Base-by-base conservation (phyloP, 805 yeast genomes). In the Barnettozyma californica region DNA sequence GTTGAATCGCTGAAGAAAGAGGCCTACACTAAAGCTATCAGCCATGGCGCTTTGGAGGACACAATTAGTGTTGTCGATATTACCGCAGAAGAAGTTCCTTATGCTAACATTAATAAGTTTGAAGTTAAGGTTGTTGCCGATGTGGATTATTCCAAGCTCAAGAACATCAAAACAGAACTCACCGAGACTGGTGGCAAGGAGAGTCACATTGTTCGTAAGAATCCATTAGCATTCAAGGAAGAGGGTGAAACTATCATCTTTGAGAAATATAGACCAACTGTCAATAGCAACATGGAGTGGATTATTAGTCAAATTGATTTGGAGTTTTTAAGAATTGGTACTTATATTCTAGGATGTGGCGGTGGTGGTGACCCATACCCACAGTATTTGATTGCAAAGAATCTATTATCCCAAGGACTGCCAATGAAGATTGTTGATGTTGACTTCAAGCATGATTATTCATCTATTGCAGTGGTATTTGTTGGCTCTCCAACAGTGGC, bases 331-430 rank as follows among this genome's bases (percentile, higher is more conserved):
- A 56, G 68, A 31, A 66, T 71, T 44, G 80, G 79, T n/a, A 59
- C 70, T 23, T 75, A 74, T 53, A 71, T 75, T 46, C 64, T 75
- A 5, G 80, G 79, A 8, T 70, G 75, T 58, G 80, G 79, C 3
- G 80, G 80, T 13, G 80, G 80, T 27, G 79, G 80, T 36, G 67
- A 67, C 44, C 78, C 80, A 20, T 71, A 74, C 56, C 61, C 74
- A 5, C 56, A 55, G 18, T 71, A 55, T 50, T 58, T 75, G 29
- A 69, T 67, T 41, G 53, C 65, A 1, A 57, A 70, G 41, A 67
- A 67, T 45, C 48, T 62, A 44, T 43, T 74, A 18, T 51, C 69
- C 38, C 44, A 53, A 2, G 78, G 77, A 9, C 68, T 62, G 19
- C 45, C 46, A 1, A 59, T 71, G 25, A 58, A 43, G 36, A 69